Percentiles rank a stretch among this genome's conserved stretches.
Conservation (phyloP, 352 stramenopile genomes). For the Globisporangium alternatum region DNA sequence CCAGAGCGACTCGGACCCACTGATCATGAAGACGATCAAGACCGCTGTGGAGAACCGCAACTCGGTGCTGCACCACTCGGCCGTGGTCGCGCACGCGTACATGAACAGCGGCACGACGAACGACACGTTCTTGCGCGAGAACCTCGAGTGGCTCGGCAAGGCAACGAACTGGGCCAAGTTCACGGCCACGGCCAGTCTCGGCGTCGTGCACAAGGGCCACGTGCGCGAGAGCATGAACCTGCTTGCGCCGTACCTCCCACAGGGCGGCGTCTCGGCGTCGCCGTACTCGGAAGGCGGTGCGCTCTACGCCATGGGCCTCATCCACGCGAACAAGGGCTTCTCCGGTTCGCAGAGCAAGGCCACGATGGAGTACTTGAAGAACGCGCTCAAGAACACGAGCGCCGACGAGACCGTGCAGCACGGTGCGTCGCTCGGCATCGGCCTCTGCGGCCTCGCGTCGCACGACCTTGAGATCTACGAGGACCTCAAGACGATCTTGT, state of each 20-base stretch:
- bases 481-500: slow-evolving; percentile 97
- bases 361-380: slow-evolving; percentile 86
- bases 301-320: slow-evolving; percentile 97
- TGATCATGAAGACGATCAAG: slow-evolving; percentile 95
- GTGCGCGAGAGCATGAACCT: slow-evolving; percentile 98
- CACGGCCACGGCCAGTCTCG: slow-evolving; percentile 96
- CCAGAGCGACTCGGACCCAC: slow-evolving; percentile 88
- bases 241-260: slow-evolving; percentile 96
- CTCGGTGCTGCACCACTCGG: slow-evolving; percentile 97
- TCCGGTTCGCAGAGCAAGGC: slow-evolving; percentile 77
- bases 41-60: slow-evolving; percentile 93
- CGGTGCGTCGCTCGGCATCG: slow-evolving; percentile 96
- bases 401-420: slow-evolving; percentile 98
- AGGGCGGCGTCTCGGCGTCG: slow-evolving; percentile 81
- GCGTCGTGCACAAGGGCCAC: slow-evolving; percentile 98
- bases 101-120: slow-evolving; percentile 98
- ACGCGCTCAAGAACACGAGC: slow-evolving; percentile 76
- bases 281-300: slow-evolving; percentile 97
- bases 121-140: slow-evolving; percentile 97
- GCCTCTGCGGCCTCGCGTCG: slow-evolving; percentile 94
- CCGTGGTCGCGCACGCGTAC: slow-evolving; percentile 96
- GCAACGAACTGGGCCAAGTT: slow-evolving; percentile 99
- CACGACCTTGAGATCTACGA: slow-evolving; percentile 94
- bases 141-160: slow-evolving; percentile 99
- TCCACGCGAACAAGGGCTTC: slow-evolving; percentile 96